Percentiles rank a stretch among this genome's conserved stretches.
Conservation (phyloP, 305 asterid genomes). For the Vinca major region DNA sequence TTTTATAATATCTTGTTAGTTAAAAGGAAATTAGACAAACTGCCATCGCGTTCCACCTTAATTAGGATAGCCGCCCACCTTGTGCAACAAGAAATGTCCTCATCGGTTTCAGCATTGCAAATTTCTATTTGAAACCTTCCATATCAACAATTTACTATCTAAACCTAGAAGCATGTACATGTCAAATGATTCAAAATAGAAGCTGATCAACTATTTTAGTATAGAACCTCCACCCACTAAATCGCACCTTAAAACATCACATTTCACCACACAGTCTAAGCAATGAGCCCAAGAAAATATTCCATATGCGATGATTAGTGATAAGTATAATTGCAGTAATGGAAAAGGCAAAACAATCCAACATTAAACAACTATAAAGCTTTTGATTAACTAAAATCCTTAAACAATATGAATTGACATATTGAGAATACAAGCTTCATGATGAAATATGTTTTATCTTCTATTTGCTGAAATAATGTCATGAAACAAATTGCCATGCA, state of each 20-base stretch:
- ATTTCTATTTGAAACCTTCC: neutral
- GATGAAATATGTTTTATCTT: neutral
- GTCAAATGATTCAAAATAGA: neutral
- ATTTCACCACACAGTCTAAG: neutral
- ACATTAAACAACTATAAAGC: neutral
- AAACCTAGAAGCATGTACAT: neutral
- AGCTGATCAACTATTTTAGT: neutral
- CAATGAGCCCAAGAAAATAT: neutral
- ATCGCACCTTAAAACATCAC: neutral
- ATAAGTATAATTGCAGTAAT: neutral
- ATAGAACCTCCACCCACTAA: too few species aligned
- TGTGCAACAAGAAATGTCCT: neutral
- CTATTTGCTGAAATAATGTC: conserved; percentile 1
- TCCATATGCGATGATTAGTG: neutral
- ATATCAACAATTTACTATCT: neutral
- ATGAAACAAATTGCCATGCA: neutral
- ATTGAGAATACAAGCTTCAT: neutral
- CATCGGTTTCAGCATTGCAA: neutral
- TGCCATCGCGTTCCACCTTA: neutral
- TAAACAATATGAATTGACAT: too few species aligned
- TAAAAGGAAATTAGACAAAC: too few species aligned
- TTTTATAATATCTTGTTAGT: neutral
- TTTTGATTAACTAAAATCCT: neutral
- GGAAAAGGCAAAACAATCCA: neutral
- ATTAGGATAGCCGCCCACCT: neutral